Base-by-base conservation (phyloP, 2,329 filamentous ascomycete species). In the Exophiala sp. region DNA sequence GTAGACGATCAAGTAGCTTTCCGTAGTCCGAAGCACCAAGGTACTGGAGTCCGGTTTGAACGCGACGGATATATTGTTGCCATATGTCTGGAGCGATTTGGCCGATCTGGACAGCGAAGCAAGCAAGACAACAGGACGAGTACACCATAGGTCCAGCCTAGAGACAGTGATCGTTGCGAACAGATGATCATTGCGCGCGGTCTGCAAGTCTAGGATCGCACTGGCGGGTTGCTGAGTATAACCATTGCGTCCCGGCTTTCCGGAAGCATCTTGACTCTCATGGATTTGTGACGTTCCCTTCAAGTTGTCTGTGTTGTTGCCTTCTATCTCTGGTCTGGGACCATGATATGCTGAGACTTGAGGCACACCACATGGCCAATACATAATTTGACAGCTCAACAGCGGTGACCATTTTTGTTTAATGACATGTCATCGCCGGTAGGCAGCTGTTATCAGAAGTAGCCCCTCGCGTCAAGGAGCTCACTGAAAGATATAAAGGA, bases 81-180 rank as follows among this genome's bases (percentile, higher is more conserved):
- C 93, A 65, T 97, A 97, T 1, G 83, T 84, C 53, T 80, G 75
- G 39, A 97, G 70, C 0, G 93, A 98, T 29, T 81, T 76, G 44
- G 79, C 72, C 42, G 93, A 97, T 58, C 93, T 86, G 52, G 89
- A 78, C 41, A 96, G 83, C 21, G 89, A 81, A 52, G 89, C 89
- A 46, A 97, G 79, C 23, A 96, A 81, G 19, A 90, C 89, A 46
- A 88, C 90, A 42, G 93, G 93, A 86, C 91, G 91, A 48, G 88
- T 91, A 71, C 98, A 93, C 93, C 93, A 98, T 59, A 98, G 78
- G n/a, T 86, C 88, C 66, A 98, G 81, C 10, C 86, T 86, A 1
- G 86, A 86, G 3, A 79, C 73, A 1, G 91, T 96, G 64, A 96
- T 88, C 40, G 88, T 88, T 44, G 87, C 87, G 69, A 98, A 96